Percentiles rank a stretch among this genome's conserved stretches.
phyloP scores from a whole-genome alignment of 148 eudicot genomes.

The Nepenthes mirabilis region DNA sequence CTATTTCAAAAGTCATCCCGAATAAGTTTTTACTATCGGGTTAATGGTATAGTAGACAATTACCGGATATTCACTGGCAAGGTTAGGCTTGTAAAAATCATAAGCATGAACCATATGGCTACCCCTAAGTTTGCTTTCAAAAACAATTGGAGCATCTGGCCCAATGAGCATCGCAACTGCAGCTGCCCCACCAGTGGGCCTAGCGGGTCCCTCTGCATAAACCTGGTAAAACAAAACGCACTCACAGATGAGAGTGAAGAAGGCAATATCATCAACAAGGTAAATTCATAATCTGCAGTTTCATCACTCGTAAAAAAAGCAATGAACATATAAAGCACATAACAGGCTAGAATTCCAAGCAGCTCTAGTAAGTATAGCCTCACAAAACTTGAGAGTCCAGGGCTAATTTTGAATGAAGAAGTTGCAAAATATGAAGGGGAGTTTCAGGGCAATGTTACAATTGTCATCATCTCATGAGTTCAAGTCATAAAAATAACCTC shows the following conservation, averaged over 20 bases:
- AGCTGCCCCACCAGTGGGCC: slow-evolving; percentile 99
- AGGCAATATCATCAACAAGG: not conserved
- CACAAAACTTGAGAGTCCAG: too few species aligned
- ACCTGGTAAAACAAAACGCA: slow-evolving; percentile 36
- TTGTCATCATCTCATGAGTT: too few species aligned
- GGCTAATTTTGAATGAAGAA: too few species aligned
- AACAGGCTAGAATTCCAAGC: too few species aligned
- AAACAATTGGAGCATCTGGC: slow-evolving; percentile 84
- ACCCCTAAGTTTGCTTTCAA: slow-evolving; percentile 90
- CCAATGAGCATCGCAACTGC: slow-evolving; percentile 95
- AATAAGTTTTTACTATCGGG: not conserved
- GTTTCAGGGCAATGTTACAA: too few species aligned
- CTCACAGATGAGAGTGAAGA: not conserved
- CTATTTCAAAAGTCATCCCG: not conserved
- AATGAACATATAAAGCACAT: too few species aligned
- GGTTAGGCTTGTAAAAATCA: slow-evolving; percentile 96
- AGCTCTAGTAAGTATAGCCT: too few species aligned
- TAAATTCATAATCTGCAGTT: not conserved
- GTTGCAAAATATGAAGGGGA: too few species aligned
- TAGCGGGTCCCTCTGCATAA: slow-evolving; percentile 95
- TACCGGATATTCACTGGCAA: slow-evolving; percentile 99
- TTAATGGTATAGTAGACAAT: slow-evolving; percentile 6
- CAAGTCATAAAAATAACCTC: too few species aligned
- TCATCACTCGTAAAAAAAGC: too few species aligned
- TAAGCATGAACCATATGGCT: slow-evolving; percentile 96